Evolutionary conservation across 1,284 basidiomycete species (phyloP), one percentile per base, ranked within the genome.

Genomic region (Laetiporus sulphureus): DNA sequence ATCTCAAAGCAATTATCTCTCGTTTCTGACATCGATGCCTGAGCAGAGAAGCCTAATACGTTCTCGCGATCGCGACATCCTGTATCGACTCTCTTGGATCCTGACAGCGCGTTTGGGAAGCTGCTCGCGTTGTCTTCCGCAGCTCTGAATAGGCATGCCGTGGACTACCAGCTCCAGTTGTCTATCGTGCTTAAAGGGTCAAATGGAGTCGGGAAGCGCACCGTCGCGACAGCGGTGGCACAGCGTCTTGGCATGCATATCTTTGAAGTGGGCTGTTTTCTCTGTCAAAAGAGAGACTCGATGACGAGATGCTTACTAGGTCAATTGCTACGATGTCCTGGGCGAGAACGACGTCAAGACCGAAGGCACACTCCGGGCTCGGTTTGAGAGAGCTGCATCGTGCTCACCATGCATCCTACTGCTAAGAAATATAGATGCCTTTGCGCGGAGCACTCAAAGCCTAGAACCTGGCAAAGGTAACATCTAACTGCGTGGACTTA

Each of bases 391-490:
- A 61, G 92, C 91, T 0, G 68, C 74, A 7, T 66, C 75, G 6
- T 93, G 89, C 56, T 80, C 90, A 0, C 96, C 96, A 0, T 95
- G 90, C 55, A 70, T 98, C 27, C 63, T 99, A 13, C 63, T 97
- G 2, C 66, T 99, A 32, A 72, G 85, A 13, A 83, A 96, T 53
- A 65, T 93, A 18, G 92, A 99, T 52, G 94, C 89, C 0, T 67
- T 99, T 8, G 73, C 76, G 4, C 75, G 85, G 48, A 83, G 79
- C 23, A 79, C 82, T 0, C 87, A 87, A 55, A 66, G 68, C 2
- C 60, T 74, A 12, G 80, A 86, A 48, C 71, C 77, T 19, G 83
- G 78, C 1, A 84, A 84, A 68, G 82, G 84, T 84, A 48, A 20
- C 58, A 46, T 12, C 30, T 29, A 3, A 37, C 8, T 30, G 11